These are phyloP conservation scores for Blastocystis sp. DNA, from an alignment of 352 stramenopile species.

Conservation along the genomic window DNA sequence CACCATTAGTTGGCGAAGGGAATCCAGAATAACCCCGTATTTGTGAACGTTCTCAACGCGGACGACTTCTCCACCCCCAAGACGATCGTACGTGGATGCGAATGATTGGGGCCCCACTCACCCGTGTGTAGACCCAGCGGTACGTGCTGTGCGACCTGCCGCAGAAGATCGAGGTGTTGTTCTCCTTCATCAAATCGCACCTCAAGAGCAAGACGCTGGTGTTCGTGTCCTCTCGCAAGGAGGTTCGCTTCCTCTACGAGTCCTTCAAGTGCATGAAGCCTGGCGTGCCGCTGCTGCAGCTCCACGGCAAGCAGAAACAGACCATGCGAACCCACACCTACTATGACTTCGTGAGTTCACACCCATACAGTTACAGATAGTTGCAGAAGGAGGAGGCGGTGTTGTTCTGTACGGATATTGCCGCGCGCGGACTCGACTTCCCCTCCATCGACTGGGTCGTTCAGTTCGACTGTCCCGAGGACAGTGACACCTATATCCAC, in stretches of 20 bases:
- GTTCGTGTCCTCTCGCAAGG: slow-evolving; percentile 92
- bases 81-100: slow-evolving; percentile 27
- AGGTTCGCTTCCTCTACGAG: slow-evolving; percentile 89
- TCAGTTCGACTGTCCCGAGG: slow-evolving; percentile 91
- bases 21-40: slow-evolving; percentile 89
- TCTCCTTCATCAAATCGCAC: slow-evolving; percentile 96
- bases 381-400: slow-evolving; percentile 74
- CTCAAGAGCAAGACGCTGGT: slow-evolving; percentile 96
- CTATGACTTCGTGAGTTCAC: slow-evolving; percentile 88
- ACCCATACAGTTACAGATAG: slow-evolving; percentile 69
- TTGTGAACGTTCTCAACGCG: slow-evolving; percentile 90
- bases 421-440: slow-evolving; percentile 94
- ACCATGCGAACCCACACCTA: slow-evolving; percentile 94
- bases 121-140: slow-evolving; percentile 77
- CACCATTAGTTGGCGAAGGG: slow-evolving; percentile 84
- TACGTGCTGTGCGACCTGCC: slow-evolving; percentile 89
- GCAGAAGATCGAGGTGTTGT: slow-evolving; percentile 94
- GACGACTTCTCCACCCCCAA: slow-evolving; percentile 84
- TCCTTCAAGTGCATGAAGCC: slow-evolving; percentile 93
- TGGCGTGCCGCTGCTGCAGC: slow-evolving; percentile 87
- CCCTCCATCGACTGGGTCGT: slow-evolving; percentile 96
- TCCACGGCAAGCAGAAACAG: slow-evolving; percentile 98
- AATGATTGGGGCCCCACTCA: neutral
- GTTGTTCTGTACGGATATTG: slow-evolving; percentile 96
- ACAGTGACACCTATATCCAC: slow-evolving; percentile 96